Evolutionary conservation across 768 basidiomycete species (phyloP), one percentile per base, ranked within the genome.

Genomic region (Amanita polypyramis): DNA sequence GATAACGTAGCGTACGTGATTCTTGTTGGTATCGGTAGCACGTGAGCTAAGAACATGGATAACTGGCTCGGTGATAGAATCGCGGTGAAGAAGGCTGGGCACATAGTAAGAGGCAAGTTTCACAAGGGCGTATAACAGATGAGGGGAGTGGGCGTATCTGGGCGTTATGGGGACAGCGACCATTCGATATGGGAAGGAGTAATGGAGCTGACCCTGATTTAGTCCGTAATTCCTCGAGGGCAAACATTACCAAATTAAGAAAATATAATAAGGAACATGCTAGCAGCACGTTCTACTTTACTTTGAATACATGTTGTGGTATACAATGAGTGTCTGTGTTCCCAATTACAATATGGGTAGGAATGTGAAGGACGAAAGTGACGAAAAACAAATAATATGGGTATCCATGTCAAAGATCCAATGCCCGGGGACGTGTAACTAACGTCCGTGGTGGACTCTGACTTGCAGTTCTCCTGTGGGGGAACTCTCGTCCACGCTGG

Each of bases 51-150:
- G 57, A 29, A 29, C 20, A 12, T 30, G 25, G 5, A n/a, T 15
- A 9, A 33, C 7, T 17, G 48, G 38, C 6, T 32, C 34, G 25
- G 33, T 37, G 53, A 47, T 46, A 38, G 49, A 40, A 51, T 30
- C 38, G 50, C 54, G 54, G 39, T 60, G 68, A 55, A 69, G 48
- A 50, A 73, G 50, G 48, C 56, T 60, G 53, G 67, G 68, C 48
- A 65, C 75, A 75, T 76, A 61, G 55, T 73, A 69, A 1, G 65
- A 62, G 6, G 62, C 54, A 50, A 75, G 36, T 11, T 75, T 72
- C 52, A 73, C 51, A 48, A 73, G 58, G 52, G 71, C 61, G 49
- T 70, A 65, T 47, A 74, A 56, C 51, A 72, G 65, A 52, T 70
- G 74, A 50, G 74, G 65, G 50, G 72, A 69, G 50, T 62, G 55